Percentiles rank a stretch among this genome's conserved stretches.
Evolutionary conservation across 352 stramenopile species (phyloP).

Genomic region (Phytophthora kernoviae): DNA sequence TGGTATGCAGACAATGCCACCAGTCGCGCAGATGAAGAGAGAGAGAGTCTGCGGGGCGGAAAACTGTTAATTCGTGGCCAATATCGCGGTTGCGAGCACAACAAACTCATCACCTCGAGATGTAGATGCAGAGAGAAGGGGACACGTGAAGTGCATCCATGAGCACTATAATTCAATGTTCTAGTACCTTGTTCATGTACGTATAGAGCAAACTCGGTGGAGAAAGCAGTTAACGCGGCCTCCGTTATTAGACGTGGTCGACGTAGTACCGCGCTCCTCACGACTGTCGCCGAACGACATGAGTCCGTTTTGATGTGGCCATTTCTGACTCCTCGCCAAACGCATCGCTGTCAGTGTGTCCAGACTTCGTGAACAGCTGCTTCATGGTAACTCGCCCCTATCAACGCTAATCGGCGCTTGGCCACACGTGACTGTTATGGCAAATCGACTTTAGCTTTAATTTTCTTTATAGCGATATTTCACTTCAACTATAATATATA

Average conservation of each 20-base stretch:
- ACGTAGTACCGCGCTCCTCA: conserved; percentile 6
- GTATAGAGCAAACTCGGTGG: not conserved
- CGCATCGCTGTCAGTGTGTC: not conserved
- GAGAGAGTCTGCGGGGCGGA: not conserved
- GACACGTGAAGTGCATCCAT: not conserved
- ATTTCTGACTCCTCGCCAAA: conserved; percentile 1
- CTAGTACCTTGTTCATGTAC: too few relatives aligned
- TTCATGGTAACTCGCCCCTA: not conserved
- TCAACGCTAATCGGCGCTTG: too few relatives aligned
- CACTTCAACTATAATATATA: conserved; percentile 15
- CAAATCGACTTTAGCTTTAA: too few relatives aligned
- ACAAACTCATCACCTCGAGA: not conserved
- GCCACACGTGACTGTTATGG: too few relatives aligned
- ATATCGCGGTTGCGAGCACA: not conserved
- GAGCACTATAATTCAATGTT: too few relatives aligned
- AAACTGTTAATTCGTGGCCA: not conserved
- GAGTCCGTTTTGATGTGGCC: too few relatives aligned
- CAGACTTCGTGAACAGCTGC: not conserved
- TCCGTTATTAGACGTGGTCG: conserved; percentile 18
- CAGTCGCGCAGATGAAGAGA: too few relatives aligned
- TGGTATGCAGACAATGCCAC: too few relatives aligned
- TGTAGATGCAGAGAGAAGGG: not conserved
- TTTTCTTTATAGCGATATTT: not conserved
- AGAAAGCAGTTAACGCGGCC: not conserved
- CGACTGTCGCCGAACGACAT: conserved; percentile 7